These are phyloP conservation scores for Talaromyces nanjingensis DNA, from an alignment of 495 filamentous ascomycete genomes.

Conservation along the genomic window DNA sequence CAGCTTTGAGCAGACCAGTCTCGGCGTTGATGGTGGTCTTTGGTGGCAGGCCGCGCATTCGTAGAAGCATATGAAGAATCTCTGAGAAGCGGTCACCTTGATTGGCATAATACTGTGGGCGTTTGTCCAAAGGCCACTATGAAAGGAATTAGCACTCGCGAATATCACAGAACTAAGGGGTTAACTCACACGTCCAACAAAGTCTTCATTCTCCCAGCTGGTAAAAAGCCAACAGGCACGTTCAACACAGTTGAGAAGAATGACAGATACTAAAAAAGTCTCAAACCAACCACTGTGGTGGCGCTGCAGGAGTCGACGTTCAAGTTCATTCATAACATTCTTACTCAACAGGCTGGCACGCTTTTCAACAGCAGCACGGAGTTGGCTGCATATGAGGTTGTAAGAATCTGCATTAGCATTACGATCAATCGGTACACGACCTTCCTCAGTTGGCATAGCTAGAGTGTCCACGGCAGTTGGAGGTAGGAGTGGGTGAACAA, in stretches of 20 bases:
- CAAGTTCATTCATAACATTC: constrained; percentile 65
- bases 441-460: constrained; percentile 34
- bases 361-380: constrained; percentile 68
- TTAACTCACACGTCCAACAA: constrained; percentile 28
- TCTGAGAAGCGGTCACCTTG: constrained; percentile 69
- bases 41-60: constrained; percentile 64
- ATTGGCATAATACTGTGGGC: constrained; percentile 54
- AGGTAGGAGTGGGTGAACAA: constrained; percentile 39
- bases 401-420: constrained; percentile 40
- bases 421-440: constrained; percentile 38
- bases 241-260: constrained; percentile 74
- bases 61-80: constrained; percentile 66
- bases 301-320: constrained; percentile 64
- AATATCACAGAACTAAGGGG: not conserved
- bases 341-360: constrained; percentile 59
- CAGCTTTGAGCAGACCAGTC: constrained; percentile 46
- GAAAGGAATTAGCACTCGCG: not conserved
- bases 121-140: constrained; percentile 66
- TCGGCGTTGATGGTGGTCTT: constrained; percentile 45
- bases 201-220: constrained; percentile 59
- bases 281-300: constrained; percentile 65
- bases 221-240: constrained; percentile 79
- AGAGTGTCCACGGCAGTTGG: constrained; percentile 35
- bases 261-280: constrained; percentile 66
- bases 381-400: constrained; percentile 55